A percentile compares a stretch with the other conserved stretches of the same genome.
These are phyloP conservation scores for Larix sibirica DNA, from an alignment of 83 land plant species.

Conservation along the genomic window DNA sequence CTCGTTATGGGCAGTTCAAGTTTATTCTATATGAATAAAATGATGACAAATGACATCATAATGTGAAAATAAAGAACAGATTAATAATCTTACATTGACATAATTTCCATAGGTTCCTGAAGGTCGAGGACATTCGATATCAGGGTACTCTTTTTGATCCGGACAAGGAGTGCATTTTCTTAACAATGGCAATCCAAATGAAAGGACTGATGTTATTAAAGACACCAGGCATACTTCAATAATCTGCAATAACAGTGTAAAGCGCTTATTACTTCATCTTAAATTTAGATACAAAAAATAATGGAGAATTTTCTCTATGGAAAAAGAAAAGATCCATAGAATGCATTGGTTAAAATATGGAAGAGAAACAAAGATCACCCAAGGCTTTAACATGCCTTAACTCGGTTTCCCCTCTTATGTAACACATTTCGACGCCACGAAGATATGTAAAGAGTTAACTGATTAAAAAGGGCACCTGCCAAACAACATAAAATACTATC, in stretches of 20 bases:
- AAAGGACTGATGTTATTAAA: slow-evolving; percentile 80
- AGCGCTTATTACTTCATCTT: background rate
- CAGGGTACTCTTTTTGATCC: slow-evolving; percentile 66
- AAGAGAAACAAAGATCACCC: background rate
- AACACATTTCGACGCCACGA: slow-evolving; percentile 88
- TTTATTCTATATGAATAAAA: too few species aligned
- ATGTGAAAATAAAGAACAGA: slow-evolving; percentile 13
- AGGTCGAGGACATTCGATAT: slow-evolving; percentile 86
- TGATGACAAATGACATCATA: background rate
- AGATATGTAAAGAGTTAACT: slow-evolving; percentile 80
- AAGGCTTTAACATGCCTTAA: slow-evolving; percentile 58
- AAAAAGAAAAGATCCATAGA: background rate
- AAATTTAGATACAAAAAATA: background rate
- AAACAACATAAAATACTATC: slow-evolving; percentile 1
- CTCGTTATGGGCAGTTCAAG: too few species aligned
- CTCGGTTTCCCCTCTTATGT: slow-evolving; percentile 85
- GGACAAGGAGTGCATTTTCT: slow-evolving; percentile 95
- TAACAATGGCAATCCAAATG: slow-evolving; percentile 92
- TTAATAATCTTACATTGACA: slow-evolving; percentile 76
- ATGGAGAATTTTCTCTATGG: background rate
- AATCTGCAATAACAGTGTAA: slow-evolving; percentile 52
- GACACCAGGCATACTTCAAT: slow-evolving; percentile 88
- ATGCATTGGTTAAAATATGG: background rate
- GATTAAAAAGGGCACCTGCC: slow-evolving; percentile 95
- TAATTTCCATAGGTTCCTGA: slow-evolving; percentile 89